A percentile compares a stretch with the other conserved stretches of the same genome.
Conservation (phyloP, 495 filamentous ascomycete genomes). For the Tuber melanosporum region DNA sequence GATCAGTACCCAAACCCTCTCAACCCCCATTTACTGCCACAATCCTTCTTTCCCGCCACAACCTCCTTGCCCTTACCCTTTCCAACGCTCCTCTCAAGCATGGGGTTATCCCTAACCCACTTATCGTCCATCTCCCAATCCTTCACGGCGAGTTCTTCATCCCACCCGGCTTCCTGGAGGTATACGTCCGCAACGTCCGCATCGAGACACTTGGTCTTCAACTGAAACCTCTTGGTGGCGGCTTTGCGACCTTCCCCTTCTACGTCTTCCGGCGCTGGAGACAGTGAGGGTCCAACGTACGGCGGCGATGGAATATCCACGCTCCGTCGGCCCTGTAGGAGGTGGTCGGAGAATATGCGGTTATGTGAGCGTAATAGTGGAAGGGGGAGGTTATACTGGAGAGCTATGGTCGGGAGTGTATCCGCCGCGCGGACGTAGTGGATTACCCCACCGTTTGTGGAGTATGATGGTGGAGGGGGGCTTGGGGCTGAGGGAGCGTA, state of each 20-base stretch:
- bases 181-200: conserved; percentile 62
- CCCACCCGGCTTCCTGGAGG: conserved; percentile 58
- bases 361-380: conserved; percentile 55
- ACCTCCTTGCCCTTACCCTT: conserved; percentile 41
- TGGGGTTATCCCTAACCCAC: conserved; percentile 65
- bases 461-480: conserved; percentile 35
- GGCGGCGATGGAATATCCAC: conserved; percentile 60
- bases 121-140: conserved; percentile 59
- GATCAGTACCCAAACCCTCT: conserved; percentile 26
- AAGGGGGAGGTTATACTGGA: conserved; percentile 60
- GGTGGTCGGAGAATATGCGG: conserved; percentile 57
- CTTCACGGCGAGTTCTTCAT: conserved; percentile 56
- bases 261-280: conserved; percentile 58
- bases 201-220: conserved; percentile 38
- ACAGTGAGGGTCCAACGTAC: conserved; percentile 59
- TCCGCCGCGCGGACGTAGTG: conserved; percentile 63
- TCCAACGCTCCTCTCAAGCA: conserved; percentile 45
- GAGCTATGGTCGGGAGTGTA: conserved; percentile 56
- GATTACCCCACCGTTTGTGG: conserved; percentile 47
- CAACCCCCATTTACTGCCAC: conserved; percentile 36
- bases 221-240: conserved; percentile 55
- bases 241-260: conserved; percentile 60
- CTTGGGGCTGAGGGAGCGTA: conserved; percentile 42
- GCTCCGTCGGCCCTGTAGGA: conserved; percentile 59
- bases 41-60: conserved; percentile 33